A percentile compares a stretch with the other conserved stretches of the same genome.
phyloP scores from a whole-genome alignment of 345 rosid species.

The Physaria fendleri region DNA sequence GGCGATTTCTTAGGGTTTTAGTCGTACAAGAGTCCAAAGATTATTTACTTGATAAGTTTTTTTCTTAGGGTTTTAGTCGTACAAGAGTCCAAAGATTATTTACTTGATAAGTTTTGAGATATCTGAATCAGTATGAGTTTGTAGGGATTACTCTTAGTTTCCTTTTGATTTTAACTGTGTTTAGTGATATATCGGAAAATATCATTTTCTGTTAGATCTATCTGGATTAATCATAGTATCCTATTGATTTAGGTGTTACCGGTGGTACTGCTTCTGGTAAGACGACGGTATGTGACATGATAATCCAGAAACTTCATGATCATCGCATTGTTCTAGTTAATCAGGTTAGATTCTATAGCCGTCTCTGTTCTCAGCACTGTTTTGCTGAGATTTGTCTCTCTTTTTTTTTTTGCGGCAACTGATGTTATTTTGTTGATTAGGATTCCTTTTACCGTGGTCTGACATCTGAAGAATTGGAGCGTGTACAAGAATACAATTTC shows the following conservation, averaged over 20 bases:
- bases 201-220: background rate
- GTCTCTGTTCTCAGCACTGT: background rate
- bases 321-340: conserved; percentile 92
- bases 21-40: too few relatives aligned
- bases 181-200: background rate
- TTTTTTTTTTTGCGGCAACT: background rate
- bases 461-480: conserved; percentile 66
- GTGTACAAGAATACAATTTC: conserved; percentile 93
- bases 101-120: background rate
- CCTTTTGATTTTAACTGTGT: background rate
- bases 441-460: conserved; percentile 96
- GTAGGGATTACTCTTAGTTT: background rate
- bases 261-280: conserved; percentile 99
- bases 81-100: too few relatives aligned
- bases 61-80: conserved; percentile 15
- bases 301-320: conserved; percentile 96
- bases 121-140: background rate
- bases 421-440: conserved; percentile 31
- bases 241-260: conserved; percentile 59
- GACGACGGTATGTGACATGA: conserved; percentile 99
- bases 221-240: background rate
- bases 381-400: background rate
- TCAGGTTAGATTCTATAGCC: conserved; percentile 49
- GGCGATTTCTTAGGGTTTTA: conserved; percentile 9
- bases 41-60: too few relatives aligned